Conservation (phyloP, 139 green algal genomes). For the Tetradesmus obliquus region DNA sequence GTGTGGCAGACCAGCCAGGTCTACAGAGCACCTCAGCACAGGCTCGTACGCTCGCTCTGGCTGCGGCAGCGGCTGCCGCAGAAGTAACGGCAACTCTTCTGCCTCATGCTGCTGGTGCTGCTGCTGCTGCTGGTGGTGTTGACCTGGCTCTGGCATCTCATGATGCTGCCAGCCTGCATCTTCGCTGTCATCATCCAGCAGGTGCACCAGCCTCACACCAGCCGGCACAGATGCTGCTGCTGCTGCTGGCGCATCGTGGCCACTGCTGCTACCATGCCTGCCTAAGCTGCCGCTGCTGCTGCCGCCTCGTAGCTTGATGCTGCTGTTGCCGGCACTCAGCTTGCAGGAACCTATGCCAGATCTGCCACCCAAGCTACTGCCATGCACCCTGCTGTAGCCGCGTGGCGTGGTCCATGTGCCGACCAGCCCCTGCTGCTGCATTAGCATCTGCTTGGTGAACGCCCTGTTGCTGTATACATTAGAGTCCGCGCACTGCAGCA, state of each 20-base stretch:
- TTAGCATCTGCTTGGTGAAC: background rate
- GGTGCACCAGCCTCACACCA: background rate
- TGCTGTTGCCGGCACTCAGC: background rate
- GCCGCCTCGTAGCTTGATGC: background rate
- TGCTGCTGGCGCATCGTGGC: background rate
- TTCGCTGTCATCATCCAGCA: background rate
- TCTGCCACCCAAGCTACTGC: background rate
- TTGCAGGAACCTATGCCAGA: background rate
- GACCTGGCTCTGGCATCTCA: background rate
- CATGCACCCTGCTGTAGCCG: background rate
- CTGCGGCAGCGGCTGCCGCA: background rate
- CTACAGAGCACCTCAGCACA: background rate
- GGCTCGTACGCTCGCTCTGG: background rate
- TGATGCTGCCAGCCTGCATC: background rate
- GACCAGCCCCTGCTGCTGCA: background rate
- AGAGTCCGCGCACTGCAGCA: background rate
- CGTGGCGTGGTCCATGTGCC: background rate
- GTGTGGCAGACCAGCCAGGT: background rate
- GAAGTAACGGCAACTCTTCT: background rate
- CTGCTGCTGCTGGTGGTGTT: background rate
- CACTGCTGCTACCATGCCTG: background rate
- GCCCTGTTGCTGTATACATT: background rate
- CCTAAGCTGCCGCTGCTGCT: background rate
- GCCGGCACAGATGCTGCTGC: background rate
- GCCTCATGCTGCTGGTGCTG: background rate